Evolutionary conservation across 192 early-diverging fungal genomes (phyloP).

Genomic region (Dissophora ornata): DNA sequence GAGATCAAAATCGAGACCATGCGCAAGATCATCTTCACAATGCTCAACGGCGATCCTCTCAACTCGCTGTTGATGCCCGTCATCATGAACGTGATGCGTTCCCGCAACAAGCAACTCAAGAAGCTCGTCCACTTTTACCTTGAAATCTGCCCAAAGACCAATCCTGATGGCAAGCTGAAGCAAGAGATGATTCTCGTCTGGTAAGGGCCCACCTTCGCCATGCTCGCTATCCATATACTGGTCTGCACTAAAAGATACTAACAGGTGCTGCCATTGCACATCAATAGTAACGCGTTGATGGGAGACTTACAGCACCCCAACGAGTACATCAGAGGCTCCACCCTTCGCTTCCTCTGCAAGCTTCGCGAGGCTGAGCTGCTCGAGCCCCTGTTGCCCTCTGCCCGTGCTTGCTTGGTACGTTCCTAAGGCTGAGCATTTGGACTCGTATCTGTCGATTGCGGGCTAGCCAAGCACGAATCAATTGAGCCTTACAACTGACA

Average conservation of each 20-base stretch:
- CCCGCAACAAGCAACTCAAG: constrained; percentile 96
- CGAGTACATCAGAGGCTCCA: constrained; percentile 96
- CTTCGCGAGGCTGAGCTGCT: constrained; percentile 94
- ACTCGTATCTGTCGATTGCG: too few relatives aligned
- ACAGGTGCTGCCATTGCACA: neutral
- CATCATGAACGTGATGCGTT: constrained; percentile 97
- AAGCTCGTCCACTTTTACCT: constrained; percentile 97
- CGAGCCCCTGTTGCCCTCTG: constrained; percentile 92
- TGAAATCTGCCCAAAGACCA: constrained; percentile 96
- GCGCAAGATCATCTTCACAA: constrained; percentile 90
- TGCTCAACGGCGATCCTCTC: constrained; percentile 94
- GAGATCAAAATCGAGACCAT: constrained; percentile 94
- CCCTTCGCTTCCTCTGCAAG: constrained; percentile 95
- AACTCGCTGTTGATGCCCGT: constrained; percentile 95
- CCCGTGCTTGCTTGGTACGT: constrained; percentile 84
- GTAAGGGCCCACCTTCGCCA: too few relatives aligned
- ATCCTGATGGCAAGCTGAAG: constrained; percentile 91
- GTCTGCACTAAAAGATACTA: too few relatives aligned
- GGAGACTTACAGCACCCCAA: constrained; percentile 99
- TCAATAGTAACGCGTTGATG: constrained; percentile 86
- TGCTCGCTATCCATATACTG: too few relatives aligned
- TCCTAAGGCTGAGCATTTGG: neutral
- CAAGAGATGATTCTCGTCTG: constrained; percentile 97
- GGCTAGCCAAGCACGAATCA: too few relatives aligned
- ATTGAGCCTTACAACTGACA: too few relatives aligned